Evolutionary conservation across 75 land plant species (phyloP), one percentile per base, ranked within the genome.

Genomic region (Cunninghamia lanceolata): DNA sequence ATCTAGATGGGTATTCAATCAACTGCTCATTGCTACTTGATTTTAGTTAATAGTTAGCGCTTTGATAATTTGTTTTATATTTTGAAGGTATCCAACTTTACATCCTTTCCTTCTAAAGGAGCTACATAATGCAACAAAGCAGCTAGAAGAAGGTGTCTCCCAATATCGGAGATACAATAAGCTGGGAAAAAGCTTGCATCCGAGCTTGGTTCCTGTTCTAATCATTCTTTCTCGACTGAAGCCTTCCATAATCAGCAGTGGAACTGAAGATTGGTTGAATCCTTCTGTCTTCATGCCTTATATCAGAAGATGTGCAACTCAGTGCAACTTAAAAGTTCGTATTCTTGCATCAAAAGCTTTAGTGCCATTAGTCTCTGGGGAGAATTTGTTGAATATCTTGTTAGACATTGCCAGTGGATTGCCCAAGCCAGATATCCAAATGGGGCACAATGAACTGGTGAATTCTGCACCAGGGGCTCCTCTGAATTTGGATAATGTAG

Each of bases 161-260:
- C 77, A 84, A 59, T 32, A 86, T 82, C 83, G 84, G 36, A 85
- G 85, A 82, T 73, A 85, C 80, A 89, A 89, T 86, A 89, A 85
- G 52, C 71, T 97, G 46, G 89, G 91, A 86, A 95, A 89, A 76
- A 93, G 87, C 79, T 89, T 98, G 30, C 99, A 98, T 84, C 99
- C 99, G 59, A 98, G 99, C 88, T 91, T 98, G 87, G 96, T 94
- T 75, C 99, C 99, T 8, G 90, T 98, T 86, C 93, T 98, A 25
- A 96, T 98, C 85, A 96, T 98, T 76, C 83, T 98, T 53, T 95
- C 97, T n/a, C 93, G 99, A 39, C 93, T 98, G 75, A 98, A 95
- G 85, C 99, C 99, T 71, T 96, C 99, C 39, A 74, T 89, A 46
- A 91, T 96, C 63, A 90, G 91, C 79, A 85, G 92, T 82, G 96